phyloP scores from a whole-genome alignment of 2,329 filamentous ascomycete species.

The Leptoxyphium fumago region DNA sequence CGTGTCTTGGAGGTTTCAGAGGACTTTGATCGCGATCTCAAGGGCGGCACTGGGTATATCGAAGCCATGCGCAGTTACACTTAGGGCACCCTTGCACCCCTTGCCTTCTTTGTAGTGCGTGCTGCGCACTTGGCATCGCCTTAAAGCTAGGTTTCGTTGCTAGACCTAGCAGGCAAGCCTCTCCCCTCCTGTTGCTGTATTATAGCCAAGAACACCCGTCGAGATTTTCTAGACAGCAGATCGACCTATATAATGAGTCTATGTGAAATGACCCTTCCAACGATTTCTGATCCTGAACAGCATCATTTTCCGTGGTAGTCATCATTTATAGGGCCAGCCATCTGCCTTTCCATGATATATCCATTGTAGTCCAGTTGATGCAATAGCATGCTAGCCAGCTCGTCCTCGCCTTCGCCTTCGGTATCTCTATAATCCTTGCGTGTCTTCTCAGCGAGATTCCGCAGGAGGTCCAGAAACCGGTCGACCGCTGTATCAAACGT shows the following conservation, averaged over 20 bases:
- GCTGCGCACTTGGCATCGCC: no score
- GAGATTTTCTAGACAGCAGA: no score
- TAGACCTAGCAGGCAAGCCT: no score
- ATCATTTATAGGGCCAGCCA: not conserved
- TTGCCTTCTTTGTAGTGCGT: no score
- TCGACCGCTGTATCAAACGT: not conserved
- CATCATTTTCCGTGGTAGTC: no score
- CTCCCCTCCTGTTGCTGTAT: no score
- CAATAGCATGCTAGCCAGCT: not conserved
- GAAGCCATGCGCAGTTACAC: constrained; percentile 77
- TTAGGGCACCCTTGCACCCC: not conserved
- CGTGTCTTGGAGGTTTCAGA: constrained; percentile 73
- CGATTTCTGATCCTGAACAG: no score
- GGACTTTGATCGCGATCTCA: constrained; percentile 70
- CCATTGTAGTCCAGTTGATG: not conserved
- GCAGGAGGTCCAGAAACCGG: not conserved
- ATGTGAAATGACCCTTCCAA: no score
- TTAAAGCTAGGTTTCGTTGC: no score
- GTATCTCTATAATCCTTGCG: not conserved
- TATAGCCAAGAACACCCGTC: no score
- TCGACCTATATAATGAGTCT: no score
- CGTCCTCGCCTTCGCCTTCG: not conserved
- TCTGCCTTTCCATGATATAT: not conserved
- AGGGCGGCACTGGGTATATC: constrained; percentile 63
- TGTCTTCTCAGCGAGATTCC: not conserved